Evolutionary conservation across 768 basidiomycete species (phyloP).

Genomic region (Dioszegia aurantiaca): DNA sequence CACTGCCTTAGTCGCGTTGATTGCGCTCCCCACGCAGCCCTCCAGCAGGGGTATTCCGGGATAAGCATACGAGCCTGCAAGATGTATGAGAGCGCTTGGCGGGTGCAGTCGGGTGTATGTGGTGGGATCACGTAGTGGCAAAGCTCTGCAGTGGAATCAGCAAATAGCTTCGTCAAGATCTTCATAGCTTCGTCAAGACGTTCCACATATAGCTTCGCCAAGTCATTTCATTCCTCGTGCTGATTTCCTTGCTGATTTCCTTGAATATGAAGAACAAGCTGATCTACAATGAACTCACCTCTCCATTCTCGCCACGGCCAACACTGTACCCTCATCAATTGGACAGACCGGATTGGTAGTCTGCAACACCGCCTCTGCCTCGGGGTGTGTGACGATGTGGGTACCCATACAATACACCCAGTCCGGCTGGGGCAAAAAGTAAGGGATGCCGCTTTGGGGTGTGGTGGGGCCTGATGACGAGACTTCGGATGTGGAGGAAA

Average conservation of each 20-base stretch:
- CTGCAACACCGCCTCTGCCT: constrained; percentile 58
- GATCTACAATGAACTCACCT: constrained; percentile 57
- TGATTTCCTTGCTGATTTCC: too few species aligned
- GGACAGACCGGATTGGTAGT: constrained; percentile 70
- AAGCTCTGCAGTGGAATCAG: too few species aligned
- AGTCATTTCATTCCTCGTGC: too few species aligned
- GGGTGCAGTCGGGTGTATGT: constrained; percentile 8
- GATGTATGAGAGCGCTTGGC: constrained; percentile 53
- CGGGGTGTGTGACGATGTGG: constrained; percentile 57
- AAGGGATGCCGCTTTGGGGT: constrained; percentile 17
- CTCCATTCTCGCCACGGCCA: constrained; percentile 64
- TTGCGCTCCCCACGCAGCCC: constrained; percentile 73
- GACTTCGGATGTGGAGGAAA: constrained; percentile 9
- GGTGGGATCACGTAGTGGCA: constrained; percentile 17
- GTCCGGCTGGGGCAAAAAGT: constrained; percentile 17
- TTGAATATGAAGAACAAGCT: background rate
- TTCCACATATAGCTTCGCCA: too few species aligned
- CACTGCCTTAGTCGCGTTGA: constrained; percentile 55
- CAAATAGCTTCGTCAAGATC: too few species aligned
- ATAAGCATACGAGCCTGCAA: constrained; percentile 70
- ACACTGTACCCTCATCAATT: constrained; percentile 57
- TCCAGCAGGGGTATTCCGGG: constrained; percentile 74
- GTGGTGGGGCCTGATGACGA: background rate
- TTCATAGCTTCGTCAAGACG: too few species aligned
- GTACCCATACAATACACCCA: constrained; percentile 67